These are phyloP conservation scores for Candida xyloterini DNA, from an alignment of 805 yeast genomes.

Conservation along the genomic window DNA sequence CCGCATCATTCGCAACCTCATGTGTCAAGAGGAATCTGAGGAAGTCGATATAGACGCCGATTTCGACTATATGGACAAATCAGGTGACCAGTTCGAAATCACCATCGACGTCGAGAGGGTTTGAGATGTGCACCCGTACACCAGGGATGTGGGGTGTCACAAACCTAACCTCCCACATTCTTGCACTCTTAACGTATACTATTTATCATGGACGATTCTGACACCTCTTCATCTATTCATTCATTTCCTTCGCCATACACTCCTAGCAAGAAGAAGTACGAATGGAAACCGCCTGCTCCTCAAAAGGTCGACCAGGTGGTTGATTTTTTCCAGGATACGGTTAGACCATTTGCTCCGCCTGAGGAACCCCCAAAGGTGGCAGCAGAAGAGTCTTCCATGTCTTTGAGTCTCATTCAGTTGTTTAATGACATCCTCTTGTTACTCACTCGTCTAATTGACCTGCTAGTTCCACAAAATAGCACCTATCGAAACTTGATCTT, in stretches of 20 bases:
- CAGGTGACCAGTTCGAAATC: conserved; percentile 37
- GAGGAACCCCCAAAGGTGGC: not conserved
- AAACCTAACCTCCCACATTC: conserved; percentile 1
- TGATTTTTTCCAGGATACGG: conserved; percentile 17
- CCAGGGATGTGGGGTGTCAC: not conserved
- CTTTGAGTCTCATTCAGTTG: conserved; percentile 16
- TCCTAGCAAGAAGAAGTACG: not conserved
- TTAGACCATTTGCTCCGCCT: conserved; percentile 7
- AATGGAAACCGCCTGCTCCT: conserved; percentile 3
- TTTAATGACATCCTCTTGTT: conserved; percentile 17
- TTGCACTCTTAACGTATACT: not conserved
- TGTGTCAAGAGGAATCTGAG: conserved; percentile 21
- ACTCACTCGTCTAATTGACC: conserved; percentile 20
- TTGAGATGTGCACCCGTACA: conserved; percentile 6
- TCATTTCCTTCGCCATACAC: conserved; percentile 1
- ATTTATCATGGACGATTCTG: conserved; percentile 9
- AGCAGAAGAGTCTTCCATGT: conserved; percentile 4
- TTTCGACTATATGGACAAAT: conserved; percentile 28
- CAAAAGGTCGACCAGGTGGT: conserved; percentile 14
- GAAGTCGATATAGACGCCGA: conserved; percentile 21
- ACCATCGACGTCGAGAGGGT: conserved; percentile 40
- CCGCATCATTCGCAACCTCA: conserved; percentile 38
- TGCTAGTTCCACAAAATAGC: conserved; percentile 23
- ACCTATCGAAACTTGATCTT: conserved; percentile 22
- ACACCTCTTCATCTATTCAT: conserved; percentile 7